Percentiles rank a stretch among this genome's conserved stretches.
Evolutionary conservation across 495 filamentous ascomycete species (phyloP).

Genomic region (Xylaria scruposa): DNA sequence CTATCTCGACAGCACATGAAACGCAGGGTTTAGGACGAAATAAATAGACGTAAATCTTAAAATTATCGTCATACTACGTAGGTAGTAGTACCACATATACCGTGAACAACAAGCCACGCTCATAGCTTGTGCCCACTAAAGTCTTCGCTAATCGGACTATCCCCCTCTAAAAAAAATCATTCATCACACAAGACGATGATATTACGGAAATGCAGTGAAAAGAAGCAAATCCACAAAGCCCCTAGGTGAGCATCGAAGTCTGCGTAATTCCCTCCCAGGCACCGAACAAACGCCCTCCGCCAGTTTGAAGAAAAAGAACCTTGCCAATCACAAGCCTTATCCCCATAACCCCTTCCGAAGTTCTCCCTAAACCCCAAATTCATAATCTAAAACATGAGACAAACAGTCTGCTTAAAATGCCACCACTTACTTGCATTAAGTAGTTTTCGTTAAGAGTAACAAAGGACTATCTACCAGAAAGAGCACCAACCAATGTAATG

Average conservation of each 20-base stretch:
- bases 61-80: background rate
- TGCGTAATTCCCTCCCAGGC: constrained; percentile 9
- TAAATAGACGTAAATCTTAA: background rate
- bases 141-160: background rate
- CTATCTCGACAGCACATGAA: too few relatives aligned
- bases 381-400: background rate
- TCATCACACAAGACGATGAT: background rate
- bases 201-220: background rate
- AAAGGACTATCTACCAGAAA: constrained; percentile 74
- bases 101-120: background rate
- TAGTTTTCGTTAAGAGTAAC: background rate
- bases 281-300: constrained; percentile 6
- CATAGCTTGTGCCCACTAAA: background rate
- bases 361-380: background rate
- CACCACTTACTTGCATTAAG: background rate
- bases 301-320: background rate
- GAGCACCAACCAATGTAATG: constrained; percentile 99
- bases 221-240: background rate
- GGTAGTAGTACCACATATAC: background rate
- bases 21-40: background rate
- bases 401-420: background rate
- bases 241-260: background rate
- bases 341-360: background rate
- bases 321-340: background rate
- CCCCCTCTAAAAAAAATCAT: background rate